These are phyloP conservation scores for Allium cepa DNA, from an alignment of 106 monocot species.

Conservation along the genomic window DNA sequence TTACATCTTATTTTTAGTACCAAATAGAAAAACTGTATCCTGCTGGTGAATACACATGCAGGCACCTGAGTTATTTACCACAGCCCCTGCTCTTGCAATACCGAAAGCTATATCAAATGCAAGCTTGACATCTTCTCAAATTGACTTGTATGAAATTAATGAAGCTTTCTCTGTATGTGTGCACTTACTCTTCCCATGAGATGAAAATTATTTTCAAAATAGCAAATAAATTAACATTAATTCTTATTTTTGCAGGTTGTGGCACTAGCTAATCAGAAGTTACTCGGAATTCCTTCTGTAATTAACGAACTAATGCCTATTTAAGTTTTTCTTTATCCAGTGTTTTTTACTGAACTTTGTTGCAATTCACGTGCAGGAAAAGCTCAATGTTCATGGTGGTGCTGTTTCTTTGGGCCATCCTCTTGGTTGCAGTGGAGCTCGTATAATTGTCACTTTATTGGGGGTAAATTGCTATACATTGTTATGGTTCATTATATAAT, in stretches of 20 bases:
- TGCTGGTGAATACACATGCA: conserved; percentile 27
- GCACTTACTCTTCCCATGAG: conserved; percentile 31
- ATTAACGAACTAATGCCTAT: conserved; percentile 11
- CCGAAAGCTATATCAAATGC: conserved; percentile 90
- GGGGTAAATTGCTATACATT: conserved; percentile 41
- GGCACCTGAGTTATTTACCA: conserved; percentile 94
- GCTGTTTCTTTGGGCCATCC: conserved; percentile 90
- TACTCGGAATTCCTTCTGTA: conserved; percentile 83
- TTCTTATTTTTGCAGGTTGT: conserved; percentile 58
- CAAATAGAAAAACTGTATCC: neutral
- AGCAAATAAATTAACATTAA: conserved; percentile 4
- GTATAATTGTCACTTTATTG: conserved; percentile 73
- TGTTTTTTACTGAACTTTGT: no score
- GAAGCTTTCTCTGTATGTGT: conserved; percentile 92
- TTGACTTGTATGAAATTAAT: conserved; percentile 99
- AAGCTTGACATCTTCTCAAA: conserved; percentile 66
- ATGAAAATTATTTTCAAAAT: neutral
- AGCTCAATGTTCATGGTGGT: conserved; percentile 66
- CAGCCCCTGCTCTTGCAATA: conserved; percentile 83
- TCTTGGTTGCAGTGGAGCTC: conserved; percentile 86
- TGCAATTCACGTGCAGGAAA: neutral
- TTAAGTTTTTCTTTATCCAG: no score
- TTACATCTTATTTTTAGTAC: no score
- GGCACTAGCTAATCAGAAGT: conserved; percentile 93
- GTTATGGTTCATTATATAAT: no score